These are phyloP conservation scores for Stellera chamaejasme DNA, from an alignment of 345 rosid species.

Conservation along the genomic window DNA sequence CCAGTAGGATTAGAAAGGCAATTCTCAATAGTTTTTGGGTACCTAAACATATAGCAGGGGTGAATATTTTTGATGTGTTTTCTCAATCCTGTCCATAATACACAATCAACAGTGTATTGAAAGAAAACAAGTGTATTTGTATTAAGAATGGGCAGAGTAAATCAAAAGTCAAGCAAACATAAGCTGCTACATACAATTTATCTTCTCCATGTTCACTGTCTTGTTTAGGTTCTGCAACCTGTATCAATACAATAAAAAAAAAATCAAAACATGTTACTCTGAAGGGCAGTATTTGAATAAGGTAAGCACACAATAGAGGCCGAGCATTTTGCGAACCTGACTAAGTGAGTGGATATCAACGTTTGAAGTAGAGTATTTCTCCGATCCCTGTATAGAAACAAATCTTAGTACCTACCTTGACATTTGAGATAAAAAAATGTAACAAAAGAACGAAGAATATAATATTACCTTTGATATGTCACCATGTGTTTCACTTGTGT, in stretches of 20 bases:
- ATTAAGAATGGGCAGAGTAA: no score
- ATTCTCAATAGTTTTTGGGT: no score
- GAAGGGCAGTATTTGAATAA: neutral
- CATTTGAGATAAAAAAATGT: slow-evolving; percentile 2
- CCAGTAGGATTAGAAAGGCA: no score
- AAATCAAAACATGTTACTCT: slow-evolving; percentile 1
- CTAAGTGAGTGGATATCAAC: slow-evolving; percentile 31
- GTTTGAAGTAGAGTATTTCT: slow-evolving; percentile 29
- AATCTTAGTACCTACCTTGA: slow-evolving; percentile 10
- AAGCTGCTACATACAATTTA: slow-evolving; percentile 20
- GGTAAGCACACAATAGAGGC: slow-evolving; percentile 3
- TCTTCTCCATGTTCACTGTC: slow-evolving; percentile 13
- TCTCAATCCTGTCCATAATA: no score
- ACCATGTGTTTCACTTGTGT: slow-evolving; percentile 25
- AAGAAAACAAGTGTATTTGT: no score
- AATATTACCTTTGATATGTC: slow-evolving; percentile 34
- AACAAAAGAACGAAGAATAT: slow-evolving; percentile 5
- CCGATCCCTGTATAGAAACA: slow-evolving; percentile 31
- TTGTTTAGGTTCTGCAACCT: slow-evolving; percentile 15
- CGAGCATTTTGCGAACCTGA: slow-evolving; percentile 22
- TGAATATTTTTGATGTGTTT: no score
- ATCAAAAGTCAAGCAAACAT: no score
- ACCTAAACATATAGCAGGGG: no score
- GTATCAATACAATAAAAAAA: slow-evolving; percentile 5
- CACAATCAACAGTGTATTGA: no score